Percentiles rank a stretch among this genome's conserved stretches.
Conservation (phyloP, 305 asterid genomes). For the Fraxinus dipetala region DNA sequence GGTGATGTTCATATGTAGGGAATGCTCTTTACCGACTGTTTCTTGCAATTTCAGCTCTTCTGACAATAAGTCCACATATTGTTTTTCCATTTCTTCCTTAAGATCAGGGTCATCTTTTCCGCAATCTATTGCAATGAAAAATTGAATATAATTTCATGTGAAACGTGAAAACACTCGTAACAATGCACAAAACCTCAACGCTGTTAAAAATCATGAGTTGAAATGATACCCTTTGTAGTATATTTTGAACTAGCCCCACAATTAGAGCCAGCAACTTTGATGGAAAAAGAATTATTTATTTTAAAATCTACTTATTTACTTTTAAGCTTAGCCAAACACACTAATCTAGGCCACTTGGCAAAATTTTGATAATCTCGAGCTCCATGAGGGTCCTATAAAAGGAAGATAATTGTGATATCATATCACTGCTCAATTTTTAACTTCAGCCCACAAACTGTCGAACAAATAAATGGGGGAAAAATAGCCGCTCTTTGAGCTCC, state of each 20-base stretch:
- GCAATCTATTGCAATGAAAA: slow-evolving; percentile 49
- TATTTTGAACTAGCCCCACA: background rate
- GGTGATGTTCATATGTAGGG: slow-evolving; percentile 72
- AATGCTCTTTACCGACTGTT: slow-evolving; percentile 56
- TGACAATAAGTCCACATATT: slow-evolving; percentile 62
- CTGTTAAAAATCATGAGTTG: background rate
- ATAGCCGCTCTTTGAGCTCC: background rate
- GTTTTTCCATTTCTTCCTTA: slow-evolving; percentile 91
- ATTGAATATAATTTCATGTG: background rate
- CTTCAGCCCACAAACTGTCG: background rate
- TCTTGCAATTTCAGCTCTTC: slow-evolving; percentile 79
- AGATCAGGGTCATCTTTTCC: slow-evolving; percentile 92
- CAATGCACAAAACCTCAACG: background rate
- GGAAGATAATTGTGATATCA: background rate
- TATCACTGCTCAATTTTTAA: background rate
- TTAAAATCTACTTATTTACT: background rate
- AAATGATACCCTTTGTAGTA: background rate
- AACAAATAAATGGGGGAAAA: background rate
- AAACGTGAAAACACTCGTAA: background rate
- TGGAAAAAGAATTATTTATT: background rate
- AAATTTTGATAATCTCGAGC: background rate
- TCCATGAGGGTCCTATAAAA: background rate
- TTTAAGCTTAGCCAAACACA: background rate
- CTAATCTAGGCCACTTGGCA: background rate
- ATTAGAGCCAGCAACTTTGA: background rate